phyloP scores from a whole-genome alignment of 2,329 filamentous ascomycete species.

The Pseudogymnoascus destructans region DNA sequence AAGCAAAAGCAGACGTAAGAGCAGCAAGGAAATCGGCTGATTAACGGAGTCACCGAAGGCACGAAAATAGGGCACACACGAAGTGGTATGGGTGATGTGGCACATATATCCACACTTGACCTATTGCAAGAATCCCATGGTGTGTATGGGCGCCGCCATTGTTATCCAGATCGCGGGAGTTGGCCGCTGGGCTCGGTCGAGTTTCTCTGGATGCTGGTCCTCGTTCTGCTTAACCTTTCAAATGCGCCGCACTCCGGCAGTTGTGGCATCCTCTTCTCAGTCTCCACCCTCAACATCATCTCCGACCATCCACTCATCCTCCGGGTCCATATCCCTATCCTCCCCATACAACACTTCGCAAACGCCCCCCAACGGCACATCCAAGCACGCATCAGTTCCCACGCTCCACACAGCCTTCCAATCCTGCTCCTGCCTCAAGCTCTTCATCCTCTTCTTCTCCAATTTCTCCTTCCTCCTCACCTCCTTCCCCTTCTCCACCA shows the following conservation, averaged over 20 bases:
- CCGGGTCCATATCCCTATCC: slow-evolving; percentile 27
- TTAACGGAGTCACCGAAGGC: too few relatives aligned
- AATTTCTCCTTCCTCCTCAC: slow-evolving; percentile 26
- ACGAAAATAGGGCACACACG: too few relatives aligned
- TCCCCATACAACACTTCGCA: slow-evolving; percentile 87
- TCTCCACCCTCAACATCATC: slow-evolving; percentile 11
- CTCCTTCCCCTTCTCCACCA: slow-evolving; percentile 28
- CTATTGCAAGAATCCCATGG: neutral
- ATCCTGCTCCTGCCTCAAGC: slow-evolving; percentile 33
- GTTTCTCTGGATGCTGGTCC: neutral
- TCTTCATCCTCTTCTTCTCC: slow-evolving; percentile 27
- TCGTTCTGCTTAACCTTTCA: neutral
- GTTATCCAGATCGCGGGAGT: neutral
- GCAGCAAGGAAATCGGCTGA: too few relatives aligned
- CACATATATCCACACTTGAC: neutral
- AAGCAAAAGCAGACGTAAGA: too few relatives aligned
- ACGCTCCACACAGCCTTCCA: slow-evolving; percentile 82
- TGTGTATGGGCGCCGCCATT: neutral
- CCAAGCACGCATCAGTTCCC: slow-evolving; percentile 94
- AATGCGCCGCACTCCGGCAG: neutral
- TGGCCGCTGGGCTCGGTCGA: neutral
- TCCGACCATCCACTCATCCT: slow-evolving; percentile 10
- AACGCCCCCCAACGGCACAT: slow-evolving; percentile 86
- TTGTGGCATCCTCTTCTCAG: neutral
- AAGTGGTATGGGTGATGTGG: neutral